phyloP scores from a whole-genome alignment of 225 moss, liverwort and hornwort genomes.

The Asterella californica region DNA sequence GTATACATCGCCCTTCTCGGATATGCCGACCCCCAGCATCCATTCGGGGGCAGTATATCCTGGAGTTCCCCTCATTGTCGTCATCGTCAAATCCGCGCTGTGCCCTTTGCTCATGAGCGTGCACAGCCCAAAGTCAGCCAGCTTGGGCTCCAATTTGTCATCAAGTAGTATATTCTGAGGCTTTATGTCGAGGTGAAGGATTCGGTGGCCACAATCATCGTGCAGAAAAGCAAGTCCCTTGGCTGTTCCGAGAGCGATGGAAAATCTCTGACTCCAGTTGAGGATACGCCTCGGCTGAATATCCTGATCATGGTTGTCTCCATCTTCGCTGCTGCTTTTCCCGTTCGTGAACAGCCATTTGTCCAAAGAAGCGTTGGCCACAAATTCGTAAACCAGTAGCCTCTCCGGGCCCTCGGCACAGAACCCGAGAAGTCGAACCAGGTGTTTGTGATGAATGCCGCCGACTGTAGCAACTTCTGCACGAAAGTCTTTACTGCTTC shows the following conservation, averaged over 20 bases:
- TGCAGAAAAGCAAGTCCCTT: constrained; percentile 61
- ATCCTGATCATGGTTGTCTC: neutral
- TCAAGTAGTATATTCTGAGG: constrained; percentile 59
- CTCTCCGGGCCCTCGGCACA: constrained; percentile 57
- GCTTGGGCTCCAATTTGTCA: constrained; percentile 47
- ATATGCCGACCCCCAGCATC: constrained; percentile 52
- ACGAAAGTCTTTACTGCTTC: constrained; percentile 58
- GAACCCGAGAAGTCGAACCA: constrained; percentile 55
- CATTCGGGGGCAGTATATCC: constrained; percentile 69
- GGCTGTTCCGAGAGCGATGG: constrained; percentile 49
- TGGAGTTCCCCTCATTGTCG: constrained; percentile 55
- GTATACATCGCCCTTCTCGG: constrained; percentile 45
- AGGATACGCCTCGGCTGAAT: constrained; percentile 11
- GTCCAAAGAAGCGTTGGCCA: constrained; percentile 61
- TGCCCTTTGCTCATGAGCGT: constrained; percentile 49
- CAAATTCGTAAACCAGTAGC: constrained; percentile 58
- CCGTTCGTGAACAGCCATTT: constrained; percentile 48
- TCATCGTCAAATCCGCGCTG: constrained; percentile 20
- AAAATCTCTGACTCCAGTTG: constrained; percentile 44
- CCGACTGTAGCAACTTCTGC: constrained; percentile 60
- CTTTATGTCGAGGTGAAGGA: constrained; percentile 63
- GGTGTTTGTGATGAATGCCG: constrained; percentile 56
- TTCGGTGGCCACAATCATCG: constrained; percentile 46
- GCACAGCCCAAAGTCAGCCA: constrained; percentile 62
- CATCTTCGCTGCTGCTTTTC: neutral